Percentiles rank a stretch among this genome's conserved stretches.
These are phyloP conservation scores for Cochlearia excelsa DNA, from an alignment of 345 rosid species.

Conservation along the genomic window DNA sequence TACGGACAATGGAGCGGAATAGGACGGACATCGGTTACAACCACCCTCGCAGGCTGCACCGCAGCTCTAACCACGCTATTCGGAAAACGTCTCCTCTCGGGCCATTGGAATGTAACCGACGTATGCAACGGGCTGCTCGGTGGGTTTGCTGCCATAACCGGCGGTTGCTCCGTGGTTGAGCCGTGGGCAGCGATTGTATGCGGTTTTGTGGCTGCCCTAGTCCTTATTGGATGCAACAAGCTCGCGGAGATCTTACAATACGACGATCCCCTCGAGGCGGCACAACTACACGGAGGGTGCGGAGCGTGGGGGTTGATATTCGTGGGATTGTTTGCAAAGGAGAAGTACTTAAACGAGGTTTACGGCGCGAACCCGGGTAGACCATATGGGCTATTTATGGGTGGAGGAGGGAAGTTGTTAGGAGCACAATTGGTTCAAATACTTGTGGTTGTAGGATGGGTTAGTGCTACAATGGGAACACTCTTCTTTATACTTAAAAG, in stretches of 20 bases:
- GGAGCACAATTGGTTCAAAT: constrained; percentile 79
- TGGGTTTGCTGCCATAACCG: constrained; percentile 91
- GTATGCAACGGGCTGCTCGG: constrained; percentile 91
- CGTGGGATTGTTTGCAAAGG: constrained; percentile 66
- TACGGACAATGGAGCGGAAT: constrained; percentile 85
- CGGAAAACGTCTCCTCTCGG: constrained; percentile 62
- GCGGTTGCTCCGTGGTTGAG: too few species aligned
- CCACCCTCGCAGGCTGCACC: constrained; percentile 80
- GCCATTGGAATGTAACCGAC: constrained; percentile 90
- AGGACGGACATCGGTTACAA: constrained; percentile 87
- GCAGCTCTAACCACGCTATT: constrained; percentile 92
- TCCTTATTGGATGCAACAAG: constrained; percentile 69
- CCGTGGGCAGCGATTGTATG: constrained; percentile 39
- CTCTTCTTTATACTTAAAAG: constrained; percentile 55
- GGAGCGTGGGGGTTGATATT: constrained; percentile 88
- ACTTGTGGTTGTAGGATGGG: constrained; percentile 70
- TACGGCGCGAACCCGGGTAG: constrained; percentile 42
- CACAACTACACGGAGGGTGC: constrained; percentile 91
- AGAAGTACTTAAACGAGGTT: constrained; percentile 54
- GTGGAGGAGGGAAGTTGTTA: constrained; percentile 77
- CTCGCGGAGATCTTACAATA: constrained; percentile 53
- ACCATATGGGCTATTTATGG: constrained; percentile 74
- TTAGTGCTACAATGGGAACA: constrained; percentile 81
- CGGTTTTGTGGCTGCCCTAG: constrained; percentile 74
- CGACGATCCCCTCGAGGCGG: constrained; percentile 84